Percentiles rank a stretch among this genome's conserved stretches.
These are phyloP conservation scores for Podosphaera leucotricha DNA, from an alignment of 2,329 filamentous ascomycete genomes.

Conservation along the genomic window DNA sequence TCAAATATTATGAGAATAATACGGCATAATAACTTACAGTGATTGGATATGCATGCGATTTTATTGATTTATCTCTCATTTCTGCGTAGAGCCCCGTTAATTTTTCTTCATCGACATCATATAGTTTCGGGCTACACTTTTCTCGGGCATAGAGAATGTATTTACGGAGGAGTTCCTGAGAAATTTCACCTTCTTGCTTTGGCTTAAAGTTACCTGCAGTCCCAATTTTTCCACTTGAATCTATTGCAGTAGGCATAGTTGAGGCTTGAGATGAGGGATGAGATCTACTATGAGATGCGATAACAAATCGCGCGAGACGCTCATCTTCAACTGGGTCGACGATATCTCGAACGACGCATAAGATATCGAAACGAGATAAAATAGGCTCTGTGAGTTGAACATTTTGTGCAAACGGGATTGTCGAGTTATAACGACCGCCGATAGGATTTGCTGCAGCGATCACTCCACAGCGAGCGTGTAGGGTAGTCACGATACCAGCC, in stretches of 20 bases:
- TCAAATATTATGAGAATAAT: neutral
- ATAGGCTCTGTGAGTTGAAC: conserved; percentile 95
- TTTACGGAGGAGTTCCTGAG: conserved; percentile 77
- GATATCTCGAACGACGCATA: conserved; percentile 87
- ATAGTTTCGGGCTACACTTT: conserved; percentile 72
- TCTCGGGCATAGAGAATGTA: conserved; percentile 93
- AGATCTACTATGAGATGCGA: conserved; percentile 77
- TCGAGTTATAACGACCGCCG: conserved; percentile 88
- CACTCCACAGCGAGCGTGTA: conserved; percentile 88
- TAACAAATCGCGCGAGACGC: conserved; percentile 78
- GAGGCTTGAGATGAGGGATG: conserved; percentile 37
- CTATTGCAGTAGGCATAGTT: conserved; percentile 30
- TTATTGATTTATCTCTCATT: conserved; percentile 79
- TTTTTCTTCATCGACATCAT: conserved; percentile 96
- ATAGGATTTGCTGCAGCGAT: conserved; percentile 94
- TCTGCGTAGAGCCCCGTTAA: conserved; percentile 82
- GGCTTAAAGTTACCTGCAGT: conserved; percentile 21
- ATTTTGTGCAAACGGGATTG: conserved; percentile 85
- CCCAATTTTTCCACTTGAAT: conserved; percentile 31
- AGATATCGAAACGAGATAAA: conserved; percentile 88
- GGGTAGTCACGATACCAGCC: conserved; percentile 88
- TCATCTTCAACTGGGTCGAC: conserved; percentile 87
- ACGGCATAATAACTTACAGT: conserved; percentile 45
- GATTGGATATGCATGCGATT: conserved; percentile 91
- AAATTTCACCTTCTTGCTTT: conserved; percentile 46